phyloP scores from a whole-genome alignment of 2,329 filamentous ascomycete species.

The Aspergillus sp. region DNA sequence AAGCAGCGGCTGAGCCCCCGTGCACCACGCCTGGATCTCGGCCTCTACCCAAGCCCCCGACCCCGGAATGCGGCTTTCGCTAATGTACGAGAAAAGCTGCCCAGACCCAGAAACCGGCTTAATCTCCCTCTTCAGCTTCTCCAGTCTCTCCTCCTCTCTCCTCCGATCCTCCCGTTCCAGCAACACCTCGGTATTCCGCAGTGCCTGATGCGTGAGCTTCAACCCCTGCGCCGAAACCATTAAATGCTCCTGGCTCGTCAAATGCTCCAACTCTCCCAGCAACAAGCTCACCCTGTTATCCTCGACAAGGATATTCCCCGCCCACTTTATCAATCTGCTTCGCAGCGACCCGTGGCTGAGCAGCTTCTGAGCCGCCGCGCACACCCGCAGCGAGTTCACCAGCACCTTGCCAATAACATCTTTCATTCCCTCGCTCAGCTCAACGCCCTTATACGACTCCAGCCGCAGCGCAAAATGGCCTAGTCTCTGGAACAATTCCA shows the following conservation, averaged over 20 bases:
- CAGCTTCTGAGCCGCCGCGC: slow-evolving; percentile 10
- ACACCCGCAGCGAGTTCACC: slow-evolving; percentile 9
- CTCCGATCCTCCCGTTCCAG: not conserved
- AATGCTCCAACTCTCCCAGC: slow-evolving; percentile 7
- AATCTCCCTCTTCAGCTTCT: not conserved
- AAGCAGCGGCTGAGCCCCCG: slow-evolving; percentile 6
- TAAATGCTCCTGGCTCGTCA: slow-evolving; percentile 13
- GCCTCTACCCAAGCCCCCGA: not conserved
- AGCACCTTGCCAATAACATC: not conserved
- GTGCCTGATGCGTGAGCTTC: slow-evolving; percentile 5
- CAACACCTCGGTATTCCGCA: not conserved
- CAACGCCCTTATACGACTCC: not conserved
- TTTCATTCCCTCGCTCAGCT: not conserved
- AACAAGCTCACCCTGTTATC: not conserved
- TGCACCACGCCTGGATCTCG: not conserved
- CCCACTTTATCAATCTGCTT: slow-evolving; percentile 5
- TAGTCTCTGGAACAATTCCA: slow-evolving; percentile 7
- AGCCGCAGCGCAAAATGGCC: slow-evolving; percentile 13
- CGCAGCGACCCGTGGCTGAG: slow-evolving; percentile 7
- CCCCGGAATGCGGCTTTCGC: not conserved
- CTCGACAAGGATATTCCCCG: slow-evolving; percentile 6
- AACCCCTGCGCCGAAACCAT: slow-evolving; percentile 11
- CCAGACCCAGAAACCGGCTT: not conserved
- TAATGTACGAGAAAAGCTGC: not conserved
- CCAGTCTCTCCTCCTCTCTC: not conserved